A percentile compares a stretch with the other conserved stretches of the same genome.
These are phyloP conservation scores for Cystofilobasidium capitatum DNA, from an alignment of 768 basidiomycete genomes.

Conservation along the genomic window DNA sequence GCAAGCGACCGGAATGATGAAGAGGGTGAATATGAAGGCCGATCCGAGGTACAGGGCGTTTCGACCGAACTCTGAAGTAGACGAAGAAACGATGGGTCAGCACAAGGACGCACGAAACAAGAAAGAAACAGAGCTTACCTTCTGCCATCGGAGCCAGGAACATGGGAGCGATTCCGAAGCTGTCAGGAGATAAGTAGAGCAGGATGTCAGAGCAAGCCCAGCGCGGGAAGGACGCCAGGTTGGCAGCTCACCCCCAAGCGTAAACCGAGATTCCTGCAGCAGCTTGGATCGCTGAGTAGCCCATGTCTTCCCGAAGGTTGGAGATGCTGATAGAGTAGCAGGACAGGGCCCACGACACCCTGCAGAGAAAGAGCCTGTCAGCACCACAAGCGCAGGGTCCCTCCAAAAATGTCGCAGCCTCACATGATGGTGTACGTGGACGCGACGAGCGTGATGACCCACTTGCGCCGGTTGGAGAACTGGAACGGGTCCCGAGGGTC, in stretches of 20 bases:
- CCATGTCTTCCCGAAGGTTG: slow-evolving; percentile 1
- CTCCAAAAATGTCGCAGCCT: not conserved
- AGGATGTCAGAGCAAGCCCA: not conserved
- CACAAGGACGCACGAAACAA: no score
- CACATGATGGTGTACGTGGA: not conserved
- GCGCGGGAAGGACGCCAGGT: no score
- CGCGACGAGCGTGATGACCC: not conserved
- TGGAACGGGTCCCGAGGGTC: slow-evolving; percentile 5
- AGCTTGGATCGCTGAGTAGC: not conserved
- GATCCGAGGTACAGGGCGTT: slow-evolving; percentile 36
- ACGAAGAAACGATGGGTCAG: slow-evolving; percentile 31
- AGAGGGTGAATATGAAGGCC: slow-evolving; percentile 32
- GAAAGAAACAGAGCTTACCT: no score
- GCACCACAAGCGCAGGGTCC: not conserved
- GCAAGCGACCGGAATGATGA: not conserved
- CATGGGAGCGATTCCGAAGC: slow-evolving; percentile 37
- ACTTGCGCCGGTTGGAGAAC: not conserved
- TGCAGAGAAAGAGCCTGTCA: not conserved
- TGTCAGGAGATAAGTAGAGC: slow-evolving; percentile 1
- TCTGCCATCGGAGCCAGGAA: slow-evolving; percentile 35
- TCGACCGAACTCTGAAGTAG: slow-evolving; percentile 36
- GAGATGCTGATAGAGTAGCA: slow-evolving; percentile 9
- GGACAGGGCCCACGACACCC: slow-evolving; percentile 12
- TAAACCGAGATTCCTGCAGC: slow-evolving; percentile 6
- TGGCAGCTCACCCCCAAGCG: not conserved